phyloP scores from a whole-genome alignment of 108 stramenopile genomes.

The Skeletonema tropicum region DNA sequence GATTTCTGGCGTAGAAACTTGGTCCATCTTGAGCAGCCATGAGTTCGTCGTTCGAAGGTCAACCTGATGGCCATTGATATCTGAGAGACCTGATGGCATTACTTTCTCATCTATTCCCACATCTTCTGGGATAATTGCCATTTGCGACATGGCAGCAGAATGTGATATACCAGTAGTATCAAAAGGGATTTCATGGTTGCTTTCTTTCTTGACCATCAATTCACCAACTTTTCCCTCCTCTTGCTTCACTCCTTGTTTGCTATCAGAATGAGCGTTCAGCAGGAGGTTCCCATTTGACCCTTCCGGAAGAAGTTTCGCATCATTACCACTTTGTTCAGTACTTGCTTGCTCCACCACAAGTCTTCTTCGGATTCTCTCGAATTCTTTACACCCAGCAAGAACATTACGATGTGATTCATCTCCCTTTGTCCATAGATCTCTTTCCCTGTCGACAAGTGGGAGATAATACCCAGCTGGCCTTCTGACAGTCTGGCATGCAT shows the following conservation, averaged over 20 bases:
- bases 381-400: slow-evolving; percentile 66
- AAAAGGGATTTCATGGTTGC: slow-evolving; percentile 53
- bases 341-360: slow-evolving; percentile 53
- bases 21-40: slow-evolving; percentile 90
- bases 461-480: slow-evolving; percentile 85
- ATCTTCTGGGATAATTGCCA: slow-evolving; percentile 87
- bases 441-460: slow-evolving; percentile 72
- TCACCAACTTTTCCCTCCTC: slow-evolving; percentile 8
- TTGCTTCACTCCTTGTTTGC: not conserved
- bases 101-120: slow-evolving; percentile 70
- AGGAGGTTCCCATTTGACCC: slow-evolving; percentile 13
- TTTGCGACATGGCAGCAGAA: slow-evolving; percentile 85
- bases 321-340: not conserved
- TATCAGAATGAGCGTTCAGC: not conserved
- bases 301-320: slow-evolving; percentile 11
- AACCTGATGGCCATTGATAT: slow-evolving; percentile 91
- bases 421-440: slow-evolving; percentile 60
- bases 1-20: slow-evolving; percentile 88
- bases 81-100: slow-evolving; percentile 73
- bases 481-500: slow-evolving; percentile 93
- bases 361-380: slow-evolving; percentile 65
- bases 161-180: slow-evolving; percentile 80
- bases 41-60: slow-evolving; percentile 84
- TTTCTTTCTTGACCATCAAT: slow-evolving; percentile 9
- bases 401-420: slow-evolving; percentile 65